Evolutionary conservation across 805 yeast genomes (phyloP), one percentile per base, ranked within the genome.

Genomic region (Candida morakotiae): DNA sequence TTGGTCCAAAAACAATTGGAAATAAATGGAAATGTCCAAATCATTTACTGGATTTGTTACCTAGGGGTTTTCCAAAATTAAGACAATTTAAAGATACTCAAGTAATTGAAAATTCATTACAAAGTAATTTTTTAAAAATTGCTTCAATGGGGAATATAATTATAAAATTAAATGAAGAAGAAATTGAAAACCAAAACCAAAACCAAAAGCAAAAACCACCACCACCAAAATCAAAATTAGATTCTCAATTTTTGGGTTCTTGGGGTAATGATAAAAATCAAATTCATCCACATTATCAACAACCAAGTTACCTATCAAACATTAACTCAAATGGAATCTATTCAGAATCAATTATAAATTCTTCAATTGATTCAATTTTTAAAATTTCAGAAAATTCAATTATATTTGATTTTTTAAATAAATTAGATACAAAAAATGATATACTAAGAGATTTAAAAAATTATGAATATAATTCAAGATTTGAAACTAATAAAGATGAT

Each of bases 1-100:
- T 86, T 11, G 68, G 82, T 5, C 76, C 82, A 14, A 86, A 87
- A 49, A 79, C 82, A 28, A 55, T 85, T 30, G 94, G 93, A 2
- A 69, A 70, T 31, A 85, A 81, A 56, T 91, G 96, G 98, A 80
- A 77, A 62, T 93, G 96, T 58, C 98, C 96, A 2, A 82, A 84
- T 47, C 97, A 87, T 62, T 76, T 78, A 15, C 83, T 74, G 32
- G 66, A 60, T 28, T 56, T 75, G 16, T 44, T 70, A n/a, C 69
- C 69, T 21, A 47, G 67, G 10, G 62, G 69, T 39, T 44, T 62
- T 39, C 48, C 46, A 35, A 53, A 53, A 21, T 48, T 58, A 36
- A 62, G 87, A 35, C 66, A 71, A 51, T 67, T 74, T 46, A 73
- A 69, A 46, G 74, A 71, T 45, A 77, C 77, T 31, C 58, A 69